Conservation (phyloP, 2,329 filamentous ascomycete genomes). For the Fusarium haematococcum region DNA sequence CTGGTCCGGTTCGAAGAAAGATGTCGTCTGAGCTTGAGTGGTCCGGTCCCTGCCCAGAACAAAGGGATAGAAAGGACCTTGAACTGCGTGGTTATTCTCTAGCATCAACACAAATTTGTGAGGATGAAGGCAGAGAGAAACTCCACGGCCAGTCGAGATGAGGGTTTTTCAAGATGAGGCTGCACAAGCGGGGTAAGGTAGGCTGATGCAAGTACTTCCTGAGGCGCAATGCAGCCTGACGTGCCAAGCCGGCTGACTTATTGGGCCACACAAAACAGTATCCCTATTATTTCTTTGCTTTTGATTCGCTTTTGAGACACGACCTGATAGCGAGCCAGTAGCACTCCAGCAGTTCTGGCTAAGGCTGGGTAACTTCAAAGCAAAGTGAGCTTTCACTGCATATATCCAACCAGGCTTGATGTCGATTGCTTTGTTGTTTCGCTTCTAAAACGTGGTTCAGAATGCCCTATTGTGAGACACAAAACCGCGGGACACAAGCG, state of each 20-base stretch:
- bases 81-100: not conserved
- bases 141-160: not conserved
- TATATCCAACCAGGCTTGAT: not conserved
- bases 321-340: not conserved
- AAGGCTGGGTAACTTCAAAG: not conserved
- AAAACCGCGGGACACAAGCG: not conserved
- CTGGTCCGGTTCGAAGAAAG: not conserved
- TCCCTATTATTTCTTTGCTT: not conserved
- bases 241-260: not conserved
- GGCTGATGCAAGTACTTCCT: not conserved
- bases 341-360: not conserved
- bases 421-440: not conserved
- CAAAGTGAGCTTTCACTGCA: not conserved
- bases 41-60: not conserved
- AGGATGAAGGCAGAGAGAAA: not conserved
- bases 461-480: not conserved
- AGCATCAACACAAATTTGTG: not conserved
- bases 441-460: not conserved
- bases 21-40: not conserved
- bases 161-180: not conserved
- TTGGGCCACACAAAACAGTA: not conserved
- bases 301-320: not conserved
- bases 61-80: not conserved
- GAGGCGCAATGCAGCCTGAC: not conserved
- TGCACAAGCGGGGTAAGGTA: not conserved